Evolutionary conservation across 352 stramenopile genomes (phyloP), one percentile per base, ranked within the genome.

Genomic region (Globisporangium cystogenes): DNA sequence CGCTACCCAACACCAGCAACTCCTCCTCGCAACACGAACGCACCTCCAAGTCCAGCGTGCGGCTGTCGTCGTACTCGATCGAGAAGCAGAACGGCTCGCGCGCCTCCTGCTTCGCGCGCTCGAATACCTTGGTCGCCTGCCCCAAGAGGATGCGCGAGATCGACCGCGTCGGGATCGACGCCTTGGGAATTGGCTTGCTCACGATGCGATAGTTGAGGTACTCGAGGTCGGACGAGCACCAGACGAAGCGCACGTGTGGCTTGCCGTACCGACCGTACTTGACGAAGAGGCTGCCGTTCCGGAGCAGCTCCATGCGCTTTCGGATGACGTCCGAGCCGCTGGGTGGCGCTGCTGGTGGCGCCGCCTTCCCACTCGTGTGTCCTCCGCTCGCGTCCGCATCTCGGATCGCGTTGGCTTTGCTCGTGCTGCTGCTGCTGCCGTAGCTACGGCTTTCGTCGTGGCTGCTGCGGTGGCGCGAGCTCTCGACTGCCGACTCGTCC

Each of bases 181-280:
- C 78, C 49, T 87, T 89, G 7, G 71, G 65, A 0, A 64, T 39
- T 21, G 54, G 53, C 11, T 70, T 76, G 47, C 76, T 76, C n/a
- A 80, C 70, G 14, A 62, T 55, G 29, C 82, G 82, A 51, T 89
- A 92, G 53, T 85, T 76, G 7, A 92, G 57, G 62, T 87, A 87
- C 52, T 90, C 76, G 20, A 92, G 60, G 55, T 90, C 79, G 8
- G 56, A 48, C 14, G 82, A 89, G 47, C 78, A 90, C 82, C 82
- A 92, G 31, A 92, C 76, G 51, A 92, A 92, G 15, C 82, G 76
- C 31, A 87, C 79, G 51, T 92, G 82, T 0, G 82, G 82, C 46
- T 81, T 87, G 31, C 82, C 82, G 44, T 65, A 87, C 18, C 82
- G 78, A 0, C 82, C 79, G 48, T 90, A 87, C 44, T 92, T 92